These are phyloP conservation scores for Davidsoniella eucalypti DNA, from an alignment of 2,329 filamentous ascomycete genomes.

Conservation along the genomic window DNA sequence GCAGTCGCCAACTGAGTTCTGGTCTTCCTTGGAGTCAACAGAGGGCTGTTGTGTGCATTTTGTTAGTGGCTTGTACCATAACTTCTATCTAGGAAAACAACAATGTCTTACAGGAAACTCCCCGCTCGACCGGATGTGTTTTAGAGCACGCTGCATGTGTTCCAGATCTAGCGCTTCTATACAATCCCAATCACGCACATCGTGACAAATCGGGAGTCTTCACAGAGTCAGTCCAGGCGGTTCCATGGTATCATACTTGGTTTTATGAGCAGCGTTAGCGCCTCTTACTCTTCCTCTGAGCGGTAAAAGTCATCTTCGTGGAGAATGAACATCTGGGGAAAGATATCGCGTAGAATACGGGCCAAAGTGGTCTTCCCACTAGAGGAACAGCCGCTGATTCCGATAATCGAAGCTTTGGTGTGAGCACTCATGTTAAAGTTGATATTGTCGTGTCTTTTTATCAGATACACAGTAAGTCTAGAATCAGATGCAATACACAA, in stretches of 20 bases:
- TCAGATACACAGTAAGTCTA: background rate
- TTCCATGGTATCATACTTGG: too few relatives aligned
- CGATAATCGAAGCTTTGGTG: constrained; percentile 48
- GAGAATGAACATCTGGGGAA: constrained; percentile 63
- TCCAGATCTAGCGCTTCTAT: constrained; percentile 58
- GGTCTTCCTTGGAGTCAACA: constrained; percentile 33
- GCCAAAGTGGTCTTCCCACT: constrained; percentile 92
- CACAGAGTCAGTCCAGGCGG: background rate
- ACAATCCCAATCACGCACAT: constrained; percentile 83
- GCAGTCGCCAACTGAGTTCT: constrained; percentile 41
- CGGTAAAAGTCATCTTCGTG: constrained; percentile 96
- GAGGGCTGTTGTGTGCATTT: constrained; percentile 16
- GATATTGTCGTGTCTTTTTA: too few relatives aligned
- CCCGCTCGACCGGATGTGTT: constrained; percentile 54
- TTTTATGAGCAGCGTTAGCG: background rate
- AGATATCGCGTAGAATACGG: constrained; percentile 65
- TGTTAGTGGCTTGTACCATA: background rate
- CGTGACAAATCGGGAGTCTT: constrained; percentile 21
- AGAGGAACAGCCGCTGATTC: constrained; percentile 77
- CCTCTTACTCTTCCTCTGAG: constrained; percentile 50
- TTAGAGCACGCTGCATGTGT: constrained; percentile 48
- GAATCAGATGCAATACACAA: too few relatives aligned
- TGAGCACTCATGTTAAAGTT: constrained; percentile 18
- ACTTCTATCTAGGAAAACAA: background rate
- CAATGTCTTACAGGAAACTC: constrained; percentile 39